These are phyloP conservation scores for Halteria grandinella DNA, from an alignment of 73 alveolate species.

Conservation along the genomic window DNA sequence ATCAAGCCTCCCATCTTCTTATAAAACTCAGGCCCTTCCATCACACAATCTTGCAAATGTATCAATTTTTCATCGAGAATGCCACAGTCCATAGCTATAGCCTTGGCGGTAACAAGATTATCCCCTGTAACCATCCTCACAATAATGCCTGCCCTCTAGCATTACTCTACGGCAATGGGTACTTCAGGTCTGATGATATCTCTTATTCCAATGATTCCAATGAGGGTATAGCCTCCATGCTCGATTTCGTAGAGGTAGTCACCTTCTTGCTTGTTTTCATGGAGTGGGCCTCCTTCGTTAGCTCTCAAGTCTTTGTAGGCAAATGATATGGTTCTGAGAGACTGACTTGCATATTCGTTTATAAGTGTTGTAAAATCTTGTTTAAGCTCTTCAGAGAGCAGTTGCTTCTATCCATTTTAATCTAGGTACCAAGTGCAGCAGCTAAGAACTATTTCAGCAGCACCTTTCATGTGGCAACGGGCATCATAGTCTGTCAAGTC, in stretches of 20 bases:
- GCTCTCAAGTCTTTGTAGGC: slow-evolving; percentile 78
- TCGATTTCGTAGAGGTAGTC: slow-evolving; percentile 48
- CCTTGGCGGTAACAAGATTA: slow-evolving; percentile 93
- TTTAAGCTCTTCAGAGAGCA: slow-evolving; percentile 30
- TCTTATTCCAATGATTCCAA: slow-evolving; percentile 83
- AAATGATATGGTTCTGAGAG: slow-evolving; percentile 80
- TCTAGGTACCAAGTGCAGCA: slow-evolving; percentile 63
- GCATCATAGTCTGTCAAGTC: slow-evolving; percentile 60
- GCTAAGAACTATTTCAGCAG: slow-evolving; percentile 75
- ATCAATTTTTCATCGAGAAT: slow-evolving; percentile 74
- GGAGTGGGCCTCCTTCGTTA: slow-evolving; percentile 65
- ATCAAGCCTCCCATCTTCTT: slow-evolving; percentile 85
- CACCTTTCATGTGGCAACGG: slow-evolving; percentile 85
- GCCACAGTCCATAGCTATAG: slow-evolving; percentile 95
- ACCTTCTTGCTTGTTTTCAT: slow-evolving; percentile 53
- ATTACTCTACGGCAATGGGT: slow-evolving; percentile 83
- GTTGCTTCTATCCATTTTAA: slow-evolving; percentile 61
- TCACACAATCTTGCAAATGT: slow-evolving; percentile 9
- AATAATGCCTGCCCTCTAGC: slow-evolving; percentile 89
- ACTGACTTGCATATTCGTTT: slow-evolving; percentile 66
- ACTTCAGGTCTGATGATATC: slow-evolving; percentile 91
- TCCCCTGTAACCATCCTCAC: slow-evolving; percentile 98
- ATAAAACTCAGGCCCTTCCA: slow-evolving; percentile 83
- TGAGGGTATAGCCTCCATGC: slow-evolving; percentile 66
- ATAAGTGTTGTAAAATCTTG: background rate